A percentile compares a stretch with the other conserved stretches of the same genome.
These are phyloP conservation scores for Prosopis cineraria DNA, from an alignment of 306 rosid genomes.

Conservation along the genomic window DNA sequence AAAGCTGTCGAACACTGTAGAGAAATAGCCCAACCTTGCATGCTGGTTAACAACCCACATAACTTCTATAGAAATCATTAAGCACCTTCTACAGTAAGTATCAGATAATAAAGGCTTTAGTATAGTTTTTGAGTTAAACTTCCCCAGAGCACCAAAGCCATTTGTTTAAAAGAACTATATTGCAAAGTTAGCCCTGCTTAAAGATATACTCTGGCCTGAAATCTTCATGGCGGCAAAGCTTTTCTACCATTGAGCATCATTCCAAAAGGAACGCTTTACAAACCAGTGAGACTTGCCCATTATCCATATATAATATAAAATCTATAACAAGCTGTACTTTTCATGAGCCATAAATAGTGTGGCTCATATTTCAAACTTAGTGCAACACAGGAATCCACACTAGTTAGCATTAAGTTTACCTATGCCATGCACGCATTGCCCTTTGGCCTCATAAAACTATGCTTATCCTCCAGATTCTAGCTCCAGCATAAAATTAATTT, in stretches of 20 bases:
- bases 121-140: neutral
- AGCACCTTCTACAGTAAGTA: neutral
- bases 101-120: neutral
- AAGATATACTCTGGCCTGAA: neutral
- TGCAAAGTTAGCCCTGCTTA: neutral
- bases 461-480: neutral
- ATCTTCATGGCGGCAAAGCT: neutral
- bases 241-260: neutral
- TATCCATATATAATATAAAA: neutral
- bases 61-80: neutral
- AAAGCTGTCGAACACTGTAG: neutral
- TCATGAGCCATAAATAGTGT: neutral
- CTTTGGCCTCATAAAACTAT: neutral
- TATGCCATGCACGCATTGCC: neutral
- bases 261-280: neutral
- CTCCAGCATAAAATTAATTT: no score
- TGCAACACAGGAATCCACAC: neutral
- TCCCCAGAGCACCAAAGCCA: neutral
- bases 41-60: conserved; percentile 8
- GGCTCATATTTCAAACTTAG: neutral
- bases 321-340: neutral
- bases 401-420: neutral
- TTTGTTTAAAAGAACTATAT: neutral
- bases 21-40: conserved; percentile 14
- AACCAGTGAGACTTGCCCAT: neutral